Base-by-base conservation (phyloP, 129 eudicot genomes). In the Calendula officinalis region DNA sequence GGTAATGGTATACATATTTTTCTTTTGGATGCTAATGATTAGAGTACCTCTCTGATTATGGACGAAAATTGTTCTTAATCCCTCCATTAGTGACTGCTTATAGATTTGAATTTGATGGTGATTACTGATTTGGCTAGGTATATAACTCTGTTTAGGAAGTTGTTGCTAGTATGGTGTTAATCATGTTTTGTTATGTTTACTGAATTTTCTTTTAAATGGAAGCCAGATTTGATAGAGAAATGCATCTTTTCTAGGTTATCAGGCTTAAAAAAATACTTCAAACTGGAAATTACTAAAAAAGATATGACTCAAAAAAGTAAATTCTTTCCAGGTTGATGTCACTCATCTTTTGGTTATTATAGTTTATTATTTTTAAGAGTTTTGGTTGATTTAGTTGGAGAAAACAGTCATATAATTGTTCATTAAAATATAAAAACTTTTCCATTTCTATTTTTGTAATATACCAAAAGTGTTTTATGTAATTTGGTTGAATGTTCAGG, bases 71-170 rank as follows among this genome's bases (percentile, higher is more conserved):
- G 59, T 49, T 58, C 32, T 69, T 69, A n/a, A 13, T 63, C 27
- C 40, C 42, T 45, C 43, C 12, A 63, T 63, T 12, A 36, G 10
- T n/a, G 43, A 62, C 43, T 45, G 55, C 30, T 16, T 36, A 44
- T 62, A 27, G 42, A 44, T 62, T 62, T n/a, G n/a, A n/a, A n/a
- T n/a, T 45, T 40, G 7, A 62, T 66, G 70, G 36, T 51, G 60
- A 40, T 53, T 53, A 67, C 72, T 32, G 72, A 33, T 41, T 54
- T 30, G 49, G 53, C 33, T 67, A 67, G 63, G 41, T 54, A 55
- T 67, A 33, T 54, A 40, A 67, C 41, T 67, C 41, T 62, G 41
- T 66, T 50, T 52, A 66, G 4, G 38, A 48, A 22, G 27, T 30
- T 38, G 33, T 32, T 40, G 35, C 30, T 43, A 32, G 41, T 53